Conservation (phyloP, 73 alveolate species). For the Symbiodinium pilosum region DNA sequence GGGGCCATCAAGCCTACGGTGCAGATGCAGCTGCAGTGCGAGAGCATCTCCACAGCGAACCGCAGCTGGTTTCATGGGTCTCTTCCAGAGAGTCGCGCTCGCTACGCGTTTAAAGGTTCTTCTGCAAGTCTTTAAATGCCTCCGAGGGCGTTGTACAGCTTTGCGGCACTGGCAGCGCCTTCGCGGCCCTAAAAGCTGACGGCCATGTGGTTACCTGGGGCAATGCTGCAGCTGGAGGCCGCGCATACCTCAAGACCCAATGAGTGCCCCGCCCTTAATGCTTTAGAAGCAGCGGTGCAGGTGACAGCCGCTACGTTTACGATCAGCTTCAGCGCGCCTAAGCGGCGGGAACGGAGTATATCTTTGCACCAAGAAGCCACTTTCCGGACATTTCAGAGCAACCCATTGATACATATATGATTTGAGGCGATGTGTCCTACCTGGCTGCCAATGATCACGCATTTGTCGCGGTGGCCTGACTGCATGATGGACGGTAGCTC, state of each 20-base stretch:
- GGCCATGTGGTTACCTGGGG: conserved; percentile 85
- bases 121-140: neutral
- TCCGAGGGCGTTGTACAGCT: conserved; percentile 53
- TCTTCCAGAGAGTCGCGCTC: neutral
- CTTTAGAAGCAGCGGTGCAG: conserved; percentile 22
- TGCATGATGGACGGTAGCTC: too few species aligned
- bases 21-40: conserved; percentile 42
- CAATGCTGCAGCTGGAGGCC: conserved; percentile 62
- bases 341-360: too few species aligned
- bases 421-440: conserved; percentile 55
- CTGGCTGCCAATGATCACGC: conserved; percentile 49
- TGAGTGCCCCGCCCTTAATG: too few species aligned
- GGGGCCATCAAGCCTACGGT: conserved; percentile 79
- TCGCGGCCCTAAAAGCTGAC: conserved; percentile 70
- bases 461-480: conserved; percentile 39
- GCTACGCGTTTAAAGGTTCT: neutral
- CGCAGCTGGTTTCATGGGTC: neutral
- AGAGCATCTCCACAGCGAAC: conserved; percentile 16
- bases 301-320: conserved; percentile 77
- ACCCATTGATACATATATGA: too few species aligned
- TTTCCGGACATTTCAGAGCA: too few species aligned
- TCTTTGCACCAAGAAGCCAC: too few species aligned
- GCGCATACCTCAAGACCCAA: neutral
- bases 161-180: conserved; percentile 59
- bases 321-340: conserved; percentile 66